Conservation (phyloP, 192 early-diverging fungal species). For the Rhizophagus sp. region DNA sequence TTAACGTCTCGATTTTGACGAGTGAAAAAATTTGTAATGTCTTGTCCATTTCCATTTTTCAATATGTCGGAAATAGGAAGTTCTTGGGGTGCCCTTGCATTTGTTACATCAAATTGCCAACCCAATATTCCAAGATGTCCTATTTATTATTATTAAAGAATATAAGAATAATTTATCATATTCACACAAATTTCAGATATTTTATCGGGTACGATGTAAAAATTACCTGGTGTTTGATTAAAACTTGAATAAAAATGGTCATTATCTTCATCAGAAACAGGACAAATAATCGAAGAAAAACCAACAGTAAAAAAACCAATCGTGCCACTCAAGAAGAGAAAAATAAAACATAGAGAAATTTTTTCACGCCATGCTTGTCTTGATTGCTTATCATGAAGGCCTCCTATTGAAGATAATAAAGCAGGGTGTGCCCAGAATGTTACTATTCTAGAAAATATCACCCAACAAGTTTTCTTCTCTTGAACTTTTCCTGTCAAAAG, state of each 20-base stretch:
- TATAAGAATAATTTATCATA: background rate
- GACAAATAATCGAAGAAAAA: constrained; percentile 63
- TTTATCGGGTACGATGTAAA: constrained; percentile 22
- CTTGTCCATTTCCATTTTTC: constrained; percentile 51
- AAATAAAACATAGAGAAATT: constrained; percentile 77
- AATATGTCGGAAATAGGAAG: constrained; percentile 40
- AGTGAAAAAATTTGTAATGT: constrained; percentile 54
- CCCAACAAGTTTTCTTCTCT: constrained; percentile 57
- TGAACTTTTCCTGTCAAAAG: constrained; percentile 57
- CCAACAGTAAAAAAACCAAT: constrained; percentile 88
- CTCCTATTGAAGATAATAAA: constrained; percentile 58
- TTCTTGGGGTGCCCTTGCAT: constrained; percentile 25
- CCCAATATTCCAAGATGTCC: constrained; percentile 44
- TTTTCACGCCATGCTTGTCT: constrained; percentile 88
- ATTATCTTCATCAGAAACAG: constrained; percentile 43
- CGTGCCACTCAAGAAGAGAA: constrained; percentile 68
- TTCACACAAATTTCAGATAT: no score
- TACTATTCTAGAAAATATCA: constrained; percentile 64
- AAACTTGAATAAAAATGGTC: background rate
- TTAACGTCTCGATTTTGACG: background rate
- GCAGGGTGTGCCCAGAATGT: constrained; percentile 71
- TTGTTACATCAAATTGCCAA: constrained; percentile 47
- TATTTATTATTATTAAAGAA: background rate
- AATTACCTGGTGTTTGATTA: constrained; percentile 41
- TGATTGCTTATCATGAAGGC: constrained; percentile 60